A percentile compares a stretch with the other conserved stretches of the same genome.
These are phyloP conservation scores for Epichloe baconii DNA, from an alignment of 2,329 filamentous ascomycete species.

Conservation along the genomic window DNA sequence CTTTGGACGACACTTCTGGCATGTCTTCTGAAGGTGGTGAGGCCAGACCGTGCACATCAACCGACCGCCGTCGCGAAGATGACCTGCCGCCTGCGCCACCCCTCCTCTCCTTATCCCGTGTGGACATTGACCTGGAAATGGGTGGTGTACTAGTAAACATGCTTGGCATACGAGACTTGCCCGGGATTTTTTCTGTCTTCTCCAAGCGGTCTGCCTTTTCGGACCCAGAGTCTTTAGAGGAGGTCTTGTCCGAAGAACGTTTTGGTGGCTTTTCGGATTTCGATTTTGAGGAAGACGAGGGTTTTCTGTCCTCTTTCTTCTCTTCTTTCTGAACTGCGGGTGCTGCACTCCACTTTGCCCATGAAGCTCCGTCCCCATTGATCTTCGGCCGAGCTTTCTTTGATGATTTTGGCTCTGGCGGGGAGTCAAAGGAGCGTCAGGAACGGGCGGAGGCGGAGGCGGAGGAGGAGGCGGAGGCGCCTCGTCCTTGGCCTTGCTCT, in stretches of 20 bases:
- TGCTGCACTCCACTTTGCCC: slow-evolving; percentile 62
- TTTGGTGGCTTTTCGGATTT: slow-evolving; percentile 50
- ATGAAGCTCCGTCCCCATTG: slow-evolving; percentile 56
- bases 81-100: slow-evolving; percentile 40
- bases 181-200: slow-evolving; percentile 31
- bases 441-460: slow-evolving; percentile 23
- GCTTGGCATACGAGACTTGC: slow-evolving; percentile 43
- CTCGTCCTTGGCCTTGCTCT: slow-evolving; percentile 17
- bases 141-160: slow-evolving; percentile 53
- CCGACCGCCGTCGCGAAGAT: slow-evolving; percentile 56
- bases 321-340: slow-evolving; percentile 26
- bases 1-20: slow-evolving; percentile 57
- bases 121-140: slow-evolving; percentile 56
- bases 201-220: slow-evolving; percentile 49
- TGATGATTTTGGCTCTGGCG: slow-evolving; percentile 42
- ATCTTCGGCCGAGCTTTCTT: slow-evolving; percentile 70
- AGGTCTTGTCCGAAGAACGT: slow-evolving; percentile 39
- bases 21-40: slow-evolving; percentile 62
- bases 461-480: slow-evolving; percentile 26
- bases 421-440: slow-evolving; percentile 36
- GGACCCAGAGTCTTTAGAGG: slow-evolving; percentile 58
- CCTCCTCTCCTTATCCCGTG: slow-evolving; percentile 43
- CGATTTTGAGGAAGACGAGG: slow-evolving; percentile 42
- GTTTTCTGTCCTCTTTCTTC: slow-evolving; percentile 25
- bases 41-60: slow-evolving; percentile 51